These are phyloP conservation scores for Colletotrichum abscissum DNA, from an alignment of 2,329 filamentous ascomycete species.

Conservation along the genomic window DNA sequence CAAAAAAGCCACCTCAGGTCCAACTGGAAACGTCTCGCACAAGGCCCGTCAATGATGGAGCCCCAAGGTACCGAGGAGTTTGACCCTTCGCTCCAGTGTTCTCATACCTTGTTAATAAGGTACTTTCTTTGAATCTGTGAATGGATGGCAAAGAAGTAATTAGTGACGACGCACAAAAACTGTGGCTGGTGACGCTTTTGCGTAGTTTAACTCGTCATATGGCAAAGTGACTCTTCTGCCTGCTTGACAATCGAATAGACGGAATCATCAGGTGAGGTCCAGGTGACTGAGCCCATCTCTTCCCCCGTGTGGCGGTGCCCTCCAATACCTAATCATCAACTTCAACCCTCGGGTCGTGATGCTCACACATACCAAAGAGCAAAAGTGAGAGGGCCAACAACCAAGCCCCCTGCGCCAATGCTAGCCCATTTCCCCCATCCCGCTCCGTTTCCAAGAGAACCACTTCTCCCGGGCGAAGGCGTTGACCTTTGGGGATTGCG, in stretches of 20 bases:
- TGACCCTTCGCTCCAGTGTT: not conserved
- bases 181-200: slow-evolving; percentile 18
- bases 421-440: not conserved
- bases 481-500: not conserved
- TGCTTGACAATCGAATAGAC: not conserved
- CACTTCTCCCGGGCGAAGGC: not conserved
- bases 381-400: not conserved
- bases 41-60: not conserved
- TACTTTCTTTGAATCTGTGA: not conserved
- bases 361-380: not conserved
- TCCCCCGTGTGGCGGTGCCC: not conserved
- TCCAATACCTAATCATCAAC: not conserved
- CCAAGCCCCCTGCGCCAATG: slow-evolving; percentile 11
- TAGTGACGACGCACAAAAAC: not conserved
- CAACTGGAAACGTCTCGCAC: slow-evolving; percentile 34
- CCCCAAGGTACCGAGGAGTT: slow-evolving; percentile 4
- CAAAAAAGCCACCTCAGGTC: not conserved
- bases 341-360: not conserved
- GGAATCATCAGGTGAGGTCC: not conserved
- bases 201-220: not conserved
- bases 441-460: not conserved
- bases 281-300: slow-evolving; percentile 8
- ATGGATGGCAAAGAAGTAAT: not conserved
- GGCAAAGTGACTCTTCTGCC: not conserved
- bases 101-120: not conserved